phyloP scores from a whole-genome alignment of 257 asterid species.

The Jasminum sambac region DNA sequence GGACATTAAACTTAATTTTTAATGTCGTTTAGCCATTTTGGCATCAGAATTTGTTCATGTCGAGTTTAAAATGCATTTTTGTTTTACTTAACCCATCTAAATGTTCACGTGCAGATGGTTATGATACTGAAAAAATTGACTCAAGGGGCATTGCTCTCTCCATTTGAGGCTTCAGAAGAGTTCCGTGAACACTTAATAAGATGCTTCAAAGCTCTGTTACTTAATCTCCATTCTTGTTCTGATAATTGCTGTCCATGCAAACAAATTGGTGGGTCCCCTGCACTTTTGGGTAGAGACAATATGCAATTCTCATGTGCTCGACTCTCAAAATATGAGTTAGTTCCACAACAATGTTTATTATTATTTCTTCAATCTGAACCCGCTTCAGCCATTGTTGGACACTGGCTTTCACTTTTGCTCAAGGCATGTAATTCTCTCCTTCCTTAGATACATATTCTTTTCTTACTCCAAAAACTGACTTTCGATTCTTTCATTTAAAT shows the following conservation, averaged over 20 bases:
- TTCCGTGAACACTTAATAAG: constrained; percentile 84
- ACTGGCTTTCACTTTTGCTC: constrained; percentile 94
- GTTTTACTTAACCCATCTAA: constrained; percentile 8
- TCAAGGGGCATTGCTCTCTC: constrained; percentile 77
- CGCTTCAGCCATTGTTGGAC: constrained; percentile 93
- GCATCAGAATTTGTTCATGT: constrained; percentile 2
- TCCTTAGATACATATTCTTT: constrained; percentile 18
- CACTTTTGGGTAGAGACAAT: constrained; percentile 43
- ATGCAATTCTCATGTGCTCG: constrained; percentile 32
- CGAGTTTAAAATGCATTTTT: constrained; percentile 10
- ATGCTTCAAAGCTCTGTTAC: constrained; percentile 77
- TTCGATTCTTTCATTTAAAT: no score
- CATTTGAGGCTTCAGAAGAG: constrained; percentile 90
- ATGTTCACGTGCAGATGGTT: constrained; percentile 59
- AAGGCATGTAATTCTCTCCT: constrained; percentile 54
- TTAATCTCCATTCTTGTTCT: constrained; percentile 61
- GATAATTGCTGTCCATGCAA: constrained; percentile 75
- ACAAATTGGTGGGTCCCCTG: constrained; percentile 42
- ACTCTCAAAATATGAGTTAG: constrained; percentile 30
- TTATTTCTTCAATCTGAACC: constrained; percentile 87
- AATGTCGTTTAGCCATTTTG: constrained; percentile 1
- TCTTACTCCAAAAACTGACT: constrained; percentile 8
- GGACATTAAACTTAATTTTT: background rate
- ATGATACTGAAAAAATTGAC: constrained; percentile 79
- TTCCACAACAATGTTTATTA: constrained; percentile 58